These are phyloP conservation scores for Ophiostoma australiae DNA, from an alignment of 2,329 filamentous ascomycete genomes.

Conservation along the genomic window DNA sequence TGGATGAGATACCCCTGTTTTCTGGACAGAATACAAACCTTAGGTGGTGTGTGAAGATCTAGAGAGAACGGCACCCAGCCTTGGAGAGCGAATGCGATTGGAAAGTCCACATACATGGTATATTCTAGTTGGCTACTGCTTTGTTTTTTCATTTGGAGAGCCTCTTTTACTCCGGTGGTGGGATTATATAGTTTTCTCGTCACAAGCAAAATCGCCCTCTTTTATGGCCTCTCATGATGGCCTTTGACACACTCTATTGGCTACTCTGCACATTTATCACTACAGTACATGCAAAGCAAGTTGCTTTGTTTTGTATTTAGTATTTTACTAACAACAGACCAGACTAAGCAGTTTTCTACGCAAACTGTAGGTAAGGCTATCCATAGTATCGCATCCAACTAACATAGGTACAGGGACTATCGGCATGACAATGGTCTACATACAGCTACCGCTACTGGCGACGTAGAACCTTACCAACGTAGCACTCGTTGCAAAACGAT, in stretches of 20 bases:
- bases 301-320: background rate
- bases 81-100: background rate
- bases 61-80: background rate
- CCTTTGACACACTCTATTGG: background rate
- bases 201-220: slow-evolving; percentile 9
- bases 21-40: background rate
- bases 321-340: background rate
- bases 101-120: background rate
- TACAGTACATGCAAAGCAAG: background rate
- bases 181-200: slow-evolving; percentile 7
- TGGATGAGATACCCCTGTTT: slow-evolving; percentile 10
- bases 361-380: background rate
- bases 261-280: background rate
- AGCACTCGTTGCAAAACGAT: slow-evolving; percentile 14
- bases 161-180: background rate
- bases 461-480: background rate
- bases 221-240: background rate
- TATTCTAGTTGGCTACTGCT: background rate
- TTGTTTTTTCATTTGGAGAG: background rate
- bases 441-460: background rate
- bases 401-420: background rate
- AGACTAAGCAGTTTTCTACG: background rate
- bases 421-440: background rate
- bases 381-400: background rate
- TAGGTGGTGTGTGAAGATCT: slow-evolving; percentile 8